These are phyloP conservation scores for Cylindrotheca closterium DNA, from an alignment of 108 stramenopile genomes.

Conservation along the genomic window DNA sequence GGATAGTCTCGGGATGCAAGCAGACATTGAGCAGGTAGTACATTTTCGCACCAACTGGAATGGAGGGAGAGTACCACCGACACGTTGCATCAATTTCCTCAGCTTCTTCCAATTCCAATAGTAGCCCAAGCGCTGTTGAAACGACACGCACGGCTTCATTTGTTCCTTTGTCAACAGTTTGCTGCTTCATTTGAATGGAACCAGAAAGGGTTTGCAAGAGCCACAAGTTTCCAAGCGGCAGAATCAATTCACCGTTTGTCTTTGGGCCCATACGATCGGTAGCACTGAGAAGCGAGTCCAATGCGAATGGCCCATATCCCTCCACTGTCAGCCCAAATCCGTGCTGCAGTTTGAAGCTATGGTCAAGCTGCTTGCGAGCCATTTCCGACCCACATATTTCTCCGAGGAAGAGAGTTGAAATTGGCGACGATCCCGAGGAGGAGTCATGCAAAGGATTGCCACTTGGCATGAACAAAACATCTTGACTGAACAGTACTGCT, in stretches of 20 bases:
- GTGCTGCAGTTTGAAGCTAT: slow-evolving; percentile 56
- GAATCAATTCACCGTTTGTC: slow-evolving; percentile 6
- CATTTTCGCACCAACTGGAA: slow-evolving; percentile 64
- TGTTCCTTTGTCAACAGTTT: slow-evolving; percentile 19
- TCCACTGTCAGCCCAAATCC: slow-evolving; percentile 39
- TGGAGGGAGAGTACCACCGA: slow-evolving; percentile 15
- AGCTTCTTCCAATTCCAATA: slow-evolving; percentile 52
- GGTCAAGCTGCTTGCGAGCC: slow-evolving; percentile 54
- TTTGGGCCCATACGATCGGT: slow-evolving; percentile 9
- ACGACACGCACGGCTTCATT: slow-evolving; percentile 42
- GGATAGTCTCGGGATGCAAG: slow-evolving; percentile 58
- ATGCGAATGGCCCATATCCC: slow-evolving; percentile 37
- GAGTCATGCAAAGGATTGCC: slow-evolving; percentile 18
- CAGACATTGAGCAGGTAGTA: slow-evolving; percentile 80
- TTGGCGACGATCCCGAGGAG: slow-evolving; percentile 4
- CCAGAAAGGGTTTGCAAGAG: slow-evolving; percentile 67
- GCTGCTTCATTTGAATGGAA: slow-evolving; percentile 25
- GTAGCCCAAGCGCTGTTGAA: slow-evolving; percentile 34
- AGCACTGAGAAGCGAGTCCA: slow-evolving; percentile 38
- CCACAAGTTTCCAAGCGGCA: slow-evolving; percentile 74
- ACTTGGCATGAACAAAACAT: slow-evolving; percentile 31
- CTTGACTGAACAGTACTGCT: slow-evolving; percentile 52
- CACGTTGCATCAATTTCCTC: too few relatives aligned
- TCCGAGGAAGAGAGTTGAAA: slow-evolving; percentile 39
- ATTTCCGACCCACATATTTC: slow-evolving; percentile 32